These are phyloP conservation scores for Globisporangium rhizosaccharum DNA, from an alignment of 352 stramenopile species.

Conservation along the genomic window DNA sequence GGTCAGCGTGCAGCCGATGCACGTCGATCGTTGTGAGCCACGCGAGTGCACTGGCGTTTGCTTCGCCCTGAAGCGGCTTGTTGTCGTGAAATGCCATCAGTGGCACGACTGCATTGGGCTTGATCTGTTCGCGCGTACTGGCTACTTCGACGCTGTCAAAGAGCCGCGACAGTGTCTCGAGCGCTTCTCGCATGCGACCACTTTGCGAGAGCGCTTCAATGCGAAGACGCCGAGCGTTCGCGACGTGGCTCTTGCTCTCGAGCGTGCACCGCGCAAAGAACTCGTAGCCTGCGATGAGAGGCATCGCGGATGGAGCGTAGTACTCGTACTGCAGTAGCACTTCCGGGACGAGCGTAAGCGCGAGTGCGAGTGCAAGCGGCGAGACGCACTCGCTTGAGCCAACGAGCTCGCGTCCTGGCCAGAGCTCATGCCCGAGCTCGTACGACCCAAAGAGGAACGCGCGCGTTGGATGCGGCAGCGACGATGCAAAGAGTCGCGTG, in stretches of 20 bases:
- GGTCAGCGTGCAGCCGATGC: slow-evolving; percentile 12
- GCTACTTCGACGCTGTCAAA: slow-evolving; percentile 16
- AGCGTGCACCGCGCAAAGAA: slow-evolving; percentile 35
- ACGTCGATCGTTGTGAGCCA: slow-evolving; percentile 29
- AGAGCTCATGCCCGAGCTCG: slow-evolving; percentile 41
- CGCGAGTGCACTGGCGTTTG: slow-evolving; percentile 23
- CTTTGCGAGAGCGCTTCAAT: slow-evolving; percentile 43
- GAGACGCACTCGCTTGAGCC: slow-evolving; percentile 36
- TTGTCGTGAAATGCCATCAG: slow-evolving; percentile 29
- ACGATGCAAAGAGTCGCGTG: slow-evolving; percentile 48
- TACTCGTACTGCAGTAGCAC: slow-evolving; percentile 50
- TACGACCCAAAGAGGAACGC: slow-evolving; percentile 61
- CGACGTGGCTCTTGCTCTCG: slow-evolving; percentile 38
- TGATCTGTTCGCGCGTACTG: neutral
- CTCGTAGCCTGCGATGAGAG: slow-evolving; percentile 52
- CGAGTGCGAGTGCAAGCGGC: slow-evolving; percentile 26
- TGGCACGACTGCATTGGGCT: slow-evolving; percentile 5
- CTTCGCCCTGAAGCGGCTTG: slow-evolving; percentile 32
- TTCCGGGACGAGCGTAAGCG: slow-evolving; percentile 40
- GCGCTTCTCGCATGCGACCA: slow-evolving; percentile 47
- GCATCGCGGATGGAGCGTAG: slow-evolving; percentile 42
- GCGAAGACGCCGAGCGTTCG: slow-evolving; percentile 46
- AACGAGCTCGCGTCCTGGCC: slow-evolving; percentile 43
- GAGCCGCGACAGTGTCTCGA: slow-evolving; percentile 26
- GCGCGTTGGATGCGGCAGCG: slow-evolving; percentile 52